These are phyloP conservation scores for Ophiostoma sp. DNA, from an alignment of 2,329 filamentous ascomycete genomes.

Conservation along the genomic window DNA sequence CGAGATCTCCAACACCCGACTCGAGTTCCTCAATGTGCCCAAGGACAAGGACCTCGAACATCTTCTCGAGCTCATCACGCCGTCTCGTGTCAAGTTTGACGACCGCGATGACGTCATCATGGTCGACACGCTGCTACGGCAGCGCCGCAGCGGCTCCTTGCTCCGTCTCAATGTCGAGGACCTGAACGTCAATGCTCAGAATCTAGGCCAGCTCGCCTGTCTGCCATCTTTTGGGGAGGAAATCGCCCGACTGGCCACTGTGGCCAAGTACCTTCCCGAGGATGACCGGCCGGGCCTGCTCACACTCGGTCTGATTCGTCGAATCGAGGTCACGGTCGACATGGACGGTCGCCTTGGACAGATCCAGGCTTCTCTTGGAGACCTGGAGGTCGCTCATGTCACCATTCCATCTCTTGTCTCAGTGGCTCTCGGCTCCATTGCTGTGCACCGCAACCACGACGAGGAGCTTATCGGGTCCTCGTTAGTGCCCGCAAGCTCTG, in stretches of 20 bases:
- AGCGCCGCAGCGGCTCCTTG: slow-evolving; percentile 80
- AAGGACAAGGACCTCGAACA: slow-evolving; percentile 75
- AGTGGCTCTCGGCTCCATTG: slow-evolving; percentile 62
- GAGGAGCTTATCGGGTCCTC: slow-evolving; percentile 66
- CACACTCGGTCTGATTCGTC: slow-evolving; percentile 63
- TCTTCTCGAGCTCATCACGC: slow-evolving; percentile 79
- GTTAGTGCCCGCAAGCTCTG: slow-evolving; percentile 27
- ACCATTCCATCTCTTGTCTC: slow-evolving; percentile 78
- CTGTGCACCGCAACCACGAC: slow-evolving; percentile 56
- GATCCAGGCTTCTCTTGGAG: slow-evolving; percentile 52
- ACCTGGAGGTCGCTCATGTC: slow-evolving; percentile 73
- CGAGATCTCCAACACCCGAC: slow-evolving; percentile 59
- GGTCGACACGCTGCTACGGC: slow-evolving; percentile 81
- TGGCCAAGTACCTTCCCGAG: slow-evolving; percentile 91
- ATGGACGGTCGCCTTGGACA: slow-evolving; percentile 65
- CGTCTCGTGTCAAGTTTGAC: slow-evolving; percentile 82
- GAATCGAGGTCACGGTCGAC: slow-evolving; percentile 56
- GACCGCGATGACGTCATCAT: slow-evolving; percentile 89
- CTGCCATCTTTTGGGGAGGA: slow-evolving; percentile 72
- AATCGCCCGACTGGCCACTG: slow-evolving; percentile 72
- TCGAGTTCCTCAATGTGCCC: slow-evolving; percentile 69
- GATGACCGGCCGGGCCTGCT: slow-evolving; percentile 89
- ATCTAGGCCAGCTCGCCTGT: slow-evolving; percentile 59
- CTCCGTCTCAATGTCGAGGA: slow-evolving; percentile 64
- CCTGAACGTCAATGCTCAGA: slow-evolving; percentile 57